Percentiles rank a stretch among this genome's conserved stretches.
Conservation (phyloP, 257 asterid species). For the Verbascum thapsus region DNA sequence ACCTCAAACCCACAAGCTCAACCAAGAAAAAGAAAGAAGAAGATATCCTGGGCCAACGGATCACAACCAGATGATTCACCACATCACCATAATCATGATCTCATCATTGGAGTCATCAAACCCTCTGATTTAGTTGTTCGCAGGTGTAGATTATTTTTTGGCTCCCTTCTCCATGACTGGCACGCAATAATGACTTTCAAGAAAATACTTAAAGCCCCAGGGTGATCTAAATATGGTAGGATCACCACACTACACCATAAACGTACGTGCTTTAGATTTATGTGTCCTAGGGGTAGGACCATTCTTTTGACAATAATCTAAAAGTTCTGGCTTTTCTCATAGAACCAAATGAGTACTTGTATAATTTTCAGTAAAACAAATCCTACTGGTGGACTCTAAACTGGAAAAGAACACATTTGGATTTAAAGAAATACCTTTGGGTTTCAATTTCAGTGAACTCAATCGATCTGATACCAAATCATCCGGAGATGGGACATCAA, state of each 20-base stretch:
- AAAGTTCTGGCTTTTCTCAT: constrained; percentile 1
- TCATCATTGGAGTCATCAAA: background rate
- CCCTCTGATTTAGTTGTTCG: background rate
- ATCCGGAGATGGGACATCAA: constrained; percentile 82
- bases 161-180: constrained; percentile 5
- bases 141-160: background rate
- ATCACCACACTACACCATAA: too few species aligned
- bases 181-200: constrained; percentile 8
- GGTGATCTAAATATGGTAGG: background rate
- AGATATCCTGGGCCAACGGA: background rate
- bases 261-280: background rate
- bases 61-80: background rate
- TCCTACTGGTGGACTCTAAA: constrained; percentile 19
- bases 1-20: background rate
- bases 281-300: background rate
- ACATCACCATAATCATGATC: background rate
- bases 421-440: constrained; percentile 53
- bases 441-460: constrained; percentile 48
- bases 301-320: background rate
- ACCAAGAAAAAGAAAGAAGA: background rate
- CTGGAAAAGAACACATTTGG: constrained; percentile 45
- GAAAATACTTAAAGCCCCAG: background rate
- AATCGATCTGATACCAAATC: constrained; percentile 69
- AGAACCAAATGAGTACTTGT: constrained; percentile 10
- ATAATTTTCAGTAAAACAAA: constrained; percentile 14